A percentile compares a stretch with the other conserved stretches of the same genome.
phyloP scores from a whole-genome alignment of 495 filamentous ascomycete species.

The Trichoderma erinaceum region DNA sequence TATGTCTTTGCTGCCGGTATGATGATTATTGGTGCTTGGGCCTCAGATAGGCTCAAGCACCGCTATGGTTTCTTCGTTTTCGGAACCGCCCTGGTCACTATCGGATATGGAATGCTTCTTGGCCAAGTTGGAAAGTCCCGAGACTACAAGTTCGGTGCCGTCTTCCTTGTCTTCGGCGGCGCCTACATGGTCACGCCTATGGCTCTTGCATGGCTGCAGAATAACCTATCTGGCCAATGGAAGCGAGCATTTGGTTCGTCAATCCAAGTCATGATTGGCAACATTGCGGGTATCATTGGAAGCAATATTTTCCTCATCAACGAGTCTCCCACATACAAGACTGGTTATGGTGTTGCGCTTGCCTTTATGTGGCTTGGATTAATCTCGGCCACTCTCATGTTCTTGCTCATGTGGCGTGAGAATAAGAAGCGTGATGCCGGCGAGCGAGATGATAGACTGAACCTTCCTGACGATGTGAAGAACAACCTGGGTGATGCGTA shows the following conservation, averaged over 20 bases:
- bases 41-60: constrained; percentile 40
- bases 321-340: constrained; percentile 40
- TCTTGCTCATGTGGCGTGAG: constrained; percentile 41
- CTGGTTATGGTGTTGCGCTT: constrained; percentile 29
- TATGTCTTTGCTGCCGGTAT: constrained; percentile 44
- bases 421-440: constrained; percentile 38
- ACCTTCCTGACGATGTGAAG: constrained; percentile 7
- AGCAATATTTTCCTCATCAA: constrained; percentile 44
- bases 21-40: constrained; percentile 40
- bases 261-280: constrained; percentile 35
- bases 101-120: constrained; percentile 53
- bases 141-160: constrained; percentile 52
- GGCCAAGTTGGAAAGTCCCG: constrained; percentile 32
- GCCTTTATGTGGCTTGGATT: constrained; percentile 39
- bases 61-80: constrained; percentile 51
- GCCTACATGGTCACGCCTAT: constrained; percentile 57
- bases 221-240: constrained; percentile 44
- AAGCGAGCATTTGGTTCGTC: constrained; percentile 43
- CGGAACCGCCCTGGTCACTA: constrained; percentile 37
- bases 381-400: constrained; percentile 32
- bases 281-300: constrained; percentile 46
- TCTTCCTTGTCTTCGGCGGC: constrained; percentile 52
- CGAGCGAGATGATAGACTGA: constrained; percentile 36
- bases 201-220: constrained; percentile 43
- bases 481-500: constrained; percentile 4